Conservation (phyloP, 257 asterid species). For the Anisodus tanguticus region DNA sequence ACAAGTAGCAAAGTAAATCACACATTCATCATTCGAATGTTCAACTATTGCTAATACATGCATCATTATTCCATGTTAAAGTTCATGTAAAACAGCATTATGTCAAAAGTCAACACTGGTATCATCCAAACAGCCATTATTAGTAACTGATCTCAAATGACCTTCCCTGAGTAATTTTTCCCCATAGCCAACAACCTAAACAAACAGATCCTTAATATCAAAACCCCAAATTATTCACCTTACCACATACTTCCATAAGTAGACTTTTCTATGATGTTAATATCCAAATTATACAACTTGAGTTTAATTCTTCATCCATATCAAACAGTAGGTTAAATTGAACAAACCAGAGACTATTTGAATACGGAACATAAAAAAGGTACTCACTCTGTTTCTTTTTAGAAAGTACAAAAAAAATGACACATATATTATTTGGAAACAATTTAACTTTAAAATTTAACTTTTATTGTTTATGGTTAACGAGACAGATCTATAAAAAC, state of each 20-base stretch:
- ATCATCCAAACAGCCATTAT: neutral
- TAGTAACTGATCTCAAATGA: neutral
- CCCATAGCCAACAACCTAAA: neutral
- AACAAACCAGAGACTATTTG: neutral
- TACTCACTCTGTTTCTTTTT: no score
- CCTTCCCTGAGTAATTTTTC: neutral
- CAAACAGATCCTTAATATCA: neutral
- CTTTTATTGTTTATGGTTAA: no score
- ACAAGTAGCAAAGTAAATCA: neutral
- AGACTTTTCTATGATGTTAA: neutral
- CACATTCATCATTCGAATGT: neutral
- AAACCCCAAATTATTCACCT: neutral
- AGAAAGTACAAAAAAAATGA: no score
- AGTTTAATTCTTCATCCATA: neutral
- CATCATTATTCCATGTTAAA: neutral
- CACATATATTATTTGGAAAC: no score
- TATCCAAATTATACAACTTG: neutral
- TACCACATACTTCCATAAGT: neutral
- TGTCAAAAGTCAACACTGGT: neutral
- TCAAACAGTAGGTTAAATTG: neutral
- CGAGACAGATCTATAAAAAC: no score
- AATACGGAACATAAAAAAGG: neutral
- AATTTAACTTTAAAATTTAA: no score
- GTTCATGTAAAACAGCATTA: neutral
- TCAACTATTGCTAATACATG: neutral